Evolutionary conservation across 441 rosid species (phyloP).

Genomic region (Lepidium campestre): DNA sequence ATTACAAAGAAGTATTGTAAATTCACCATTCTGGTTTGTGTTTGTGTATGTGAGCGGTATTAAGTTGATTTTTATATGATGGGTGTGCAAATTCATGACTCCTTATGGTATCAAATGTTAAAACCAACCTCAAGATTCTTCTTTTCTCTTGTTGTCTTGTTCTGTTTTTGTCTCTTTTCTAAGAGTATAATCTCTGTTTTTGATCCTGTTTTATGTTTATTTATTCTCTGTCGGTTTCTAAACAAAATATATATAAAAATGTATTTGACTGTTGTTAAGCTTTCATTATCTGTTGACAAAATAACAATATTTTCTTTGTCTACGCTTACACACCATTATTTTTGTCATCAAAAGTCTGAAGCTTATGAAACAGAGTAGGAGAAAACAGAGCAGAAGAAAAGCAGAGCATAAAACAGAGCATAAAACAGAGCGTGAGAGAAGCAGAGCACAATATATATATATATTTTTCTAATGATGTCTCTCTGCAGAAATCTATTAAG

Average conservation of each 20-base stretch:
- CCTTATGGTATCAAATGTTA: slow-evolving; percentile 11
- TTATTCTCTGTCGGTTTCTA: background rate
- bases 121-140: slow-evolving; percentile 9
- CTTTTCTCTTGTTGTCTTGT: slow-evolving; percentile 4
- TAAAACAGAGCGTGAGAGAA: background rate
- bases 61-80: slow-evolving; percentile 3
- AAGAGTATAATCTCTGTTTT: slow-evolving; percentile 5
- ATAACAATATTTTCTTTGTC: background rate
- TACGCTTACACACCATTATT: background rate
- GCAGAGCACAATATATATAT: background rate
- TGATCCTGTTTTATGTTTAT: slow-evolving; percentile 1
- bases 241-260: background rate
- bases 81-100: background rate
- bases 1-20: background rate
- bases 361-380: background rate
- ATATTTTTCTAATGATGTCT: background rate
- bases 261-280: background rate
- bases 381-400: background rate
- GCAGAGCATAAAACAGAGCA: background rate
- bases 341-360: too few species aligned
- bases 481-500: background rate
- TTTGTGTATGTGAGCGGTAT: background rate
- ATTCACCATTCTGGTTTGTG: slow-evolving; percentile 11
- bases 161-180: slow-evolving; percentile 22
- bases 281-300: slow-evolving; percentile 7